These are phyloP conservation scores for Pelargonium australe DNA, from an alignment of 441 rosid genomes.

Conservation along the genomic window DNA sequence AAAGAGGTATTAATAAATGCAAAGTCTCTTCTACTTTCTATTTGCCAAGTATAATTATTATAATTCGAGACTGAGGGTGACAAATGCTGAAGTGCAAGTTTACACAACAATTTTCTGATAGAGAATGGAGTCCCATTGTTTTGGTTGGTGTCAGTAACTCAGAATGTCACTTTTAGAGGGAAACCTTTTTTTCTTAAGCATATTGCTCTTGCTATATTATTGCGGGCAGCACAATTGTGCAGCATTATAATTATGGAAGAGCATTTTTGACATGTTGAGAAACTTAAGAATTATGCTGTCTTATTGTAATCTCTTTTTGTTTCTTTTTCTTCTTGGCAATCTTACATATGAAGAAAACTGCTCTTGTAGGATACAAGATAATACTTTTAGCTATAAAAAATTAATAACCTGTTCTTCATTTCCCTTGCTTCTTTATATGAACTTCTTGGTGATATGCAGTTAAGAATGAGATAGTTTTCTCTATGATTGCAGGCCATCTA, in stretches of 20 bases:
- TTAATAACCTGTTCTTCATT: neutral
- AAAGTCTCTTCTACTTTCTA: constrained; percentile 6
- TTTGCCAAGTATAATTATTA: neutral
- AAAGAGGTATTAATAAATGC: constrained; percentile 55
- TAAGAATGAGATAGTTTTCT: neutral
- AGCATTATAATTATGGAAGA: neutral
- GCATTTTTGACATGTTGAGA: constrained; percentile 1
- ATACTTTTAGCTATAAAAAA: neutral
- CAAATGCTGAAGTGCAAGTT: neutral
- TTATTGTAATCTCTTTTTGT: neutral
- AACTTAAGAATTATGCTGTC: neutral
- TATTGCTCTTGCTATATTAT: neutral
- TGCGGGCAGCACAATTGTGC: neutral
- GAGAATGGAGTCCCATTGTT: neutral
- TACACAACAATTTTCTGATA: neutral
- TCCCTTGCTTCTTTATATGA: constrained; percentile 1
- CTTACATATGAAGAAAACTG: neutral
- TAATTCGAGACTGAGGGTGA: neutral
- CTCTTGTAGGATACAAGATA: constrained; percentile 1
- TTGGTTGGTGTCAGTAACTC: neutral
- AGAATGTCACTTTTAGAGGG: no score
- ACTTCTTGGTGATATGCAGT: neutral
- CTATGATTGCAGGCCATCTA: constrained; percentile 66
- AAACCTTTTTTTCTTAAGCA: neutral
- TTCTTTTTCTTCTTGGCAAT: constrained; percentile 3